A percentile compares a stretch with the other conserved stretches of the same genome.
phyloP scores from a whole-genome alignment of 2,329 filamentous ascomycete species.

The Calonectria pseudoreteaudii region DNA sequence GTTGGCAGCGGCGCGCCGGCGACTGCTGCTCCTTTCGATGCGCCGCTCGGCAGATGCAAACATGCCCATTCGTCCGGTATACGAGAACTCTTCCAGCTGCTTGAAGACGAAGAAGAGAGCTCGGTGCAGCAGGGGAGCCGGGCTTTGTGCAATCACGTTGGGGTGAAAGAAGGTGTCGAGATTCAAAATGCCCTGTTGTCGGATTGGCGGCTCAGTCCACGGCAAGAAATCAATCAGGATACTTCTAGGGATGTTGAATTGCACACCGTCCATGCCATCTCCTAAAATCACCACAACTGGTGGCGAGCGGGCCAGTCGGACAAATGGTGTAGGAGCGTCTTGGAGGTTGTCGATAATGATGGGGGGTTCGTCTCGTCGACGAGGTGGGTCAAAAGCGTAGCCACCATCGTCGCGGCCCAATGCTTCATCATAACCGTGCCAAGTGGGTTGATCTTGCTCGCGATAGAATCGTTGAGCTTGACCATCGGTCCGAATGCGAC shows the following conservation, averaged over 20 bases:
- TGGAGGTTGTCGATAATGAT: background rate
- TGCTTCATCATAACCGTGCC: background rate
- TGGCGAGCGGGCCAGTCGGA: background rate
- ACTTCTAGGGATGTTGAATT: constrained; percentile 26
- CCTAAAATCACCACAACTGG: background rate
- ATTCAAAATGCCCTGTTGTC: constrained; percentile 27
- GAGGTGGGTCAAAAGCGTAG: background rate
- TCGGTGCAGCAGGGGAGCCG: constrained; percentile 17
- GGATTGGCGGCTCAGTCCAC: constrained; percentile 23
- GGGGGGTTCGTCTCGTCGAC: background rate
- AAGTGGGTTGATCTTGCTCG: background rate
- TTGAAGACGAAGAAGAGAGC: constrained; percentile 35
- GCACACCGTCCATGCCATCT: background rate
- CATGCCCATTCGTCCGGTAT: constrained; percentile 30
- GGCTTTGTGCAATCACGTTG: constrained; percentile 6
- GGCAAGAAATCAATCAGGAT: constrained; percentile 29
- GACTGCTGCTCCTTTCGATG: constrained; percentile 14
- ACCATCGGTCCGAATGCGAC: background rate
- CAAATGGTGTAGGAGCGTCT: too few species aligned
- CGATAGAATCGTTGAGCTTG: background rate
- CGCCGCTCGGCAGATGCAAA: constrained; percentile 27
- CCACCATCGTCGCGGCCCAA: background rate
- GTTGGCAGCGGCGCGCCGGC: constrained; percentile 5
- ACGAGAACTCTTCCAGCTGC: constrained; percentile 28
- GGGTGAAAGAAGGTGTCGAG: constrained; percentile 27